Evolutionary conservation across 2,329 filamentous ascomycete genomes (phyloP).

Genomic region (Hymenoscyphus occultus): DNA sequence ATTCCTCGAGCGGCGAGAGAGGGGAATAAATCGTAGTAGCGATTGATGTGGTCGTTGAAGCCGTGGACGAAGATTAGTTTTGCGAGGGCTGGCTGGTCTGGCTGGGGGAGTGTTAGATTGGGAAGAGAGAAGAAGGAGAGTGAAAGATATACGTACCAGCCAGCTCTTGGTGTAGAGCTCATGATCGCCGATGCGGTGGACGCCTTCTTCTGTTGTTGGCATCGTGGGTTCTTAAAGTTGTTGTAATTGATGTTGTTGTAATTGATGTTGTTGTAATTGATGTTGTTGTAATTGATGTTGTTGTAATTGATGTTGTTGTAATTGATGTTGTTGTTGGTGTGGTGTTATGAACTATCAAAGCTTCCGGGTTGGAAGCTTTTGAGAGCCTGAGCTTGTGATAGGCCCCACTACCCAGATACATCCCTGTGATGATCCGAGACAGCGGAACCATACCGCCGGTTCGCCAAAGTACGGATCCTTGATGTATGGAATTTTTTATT

Average conservation of each 20-base stretch:
- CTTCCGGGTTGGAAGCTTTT: background rate
- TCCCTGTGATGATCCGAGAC: background rate
- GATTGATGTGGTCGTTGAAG: constrained; percentile 81
- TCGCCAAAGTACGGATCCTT: background rate
- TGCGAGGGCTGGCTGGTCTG: constrained; percentile 48
- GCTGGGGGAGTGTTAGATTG: constrained; percentile 20
- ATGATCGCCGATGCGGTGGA: constrained; percentile 30
- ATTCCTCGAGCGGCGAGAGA: constrained; percentile 69
- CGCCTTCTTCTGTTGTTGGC: constrained; percentile 35
- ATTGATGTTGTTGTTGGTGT: too few relatives aligned
- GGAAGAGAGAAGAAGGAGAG: background rate
- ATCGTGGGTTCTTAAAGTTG: constrained; percentile 22
- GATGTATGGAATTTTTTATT: background rate
- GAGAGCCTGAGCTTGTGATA: background rate
- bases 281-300: background rate
- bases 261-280: too few relatives aligned
- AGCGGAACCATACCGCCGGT: background rate
- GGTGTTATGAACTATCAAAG: too few relatives aligned
- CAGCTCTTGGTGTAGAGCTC: constrained; percentile 37
- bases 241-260: background rate
- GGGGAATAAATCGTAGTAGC: constrained; percentile 73
- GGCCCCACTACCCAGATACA: background rate
- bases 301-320: background rate
- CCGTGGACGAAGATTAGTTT: constrained; percentile 83
- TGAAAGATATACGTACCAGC: constrained; percentile 25